Conservation (phyloP, 2,329 filamentous ascomycete genomes). For the Beauveria sp. region DNA sequence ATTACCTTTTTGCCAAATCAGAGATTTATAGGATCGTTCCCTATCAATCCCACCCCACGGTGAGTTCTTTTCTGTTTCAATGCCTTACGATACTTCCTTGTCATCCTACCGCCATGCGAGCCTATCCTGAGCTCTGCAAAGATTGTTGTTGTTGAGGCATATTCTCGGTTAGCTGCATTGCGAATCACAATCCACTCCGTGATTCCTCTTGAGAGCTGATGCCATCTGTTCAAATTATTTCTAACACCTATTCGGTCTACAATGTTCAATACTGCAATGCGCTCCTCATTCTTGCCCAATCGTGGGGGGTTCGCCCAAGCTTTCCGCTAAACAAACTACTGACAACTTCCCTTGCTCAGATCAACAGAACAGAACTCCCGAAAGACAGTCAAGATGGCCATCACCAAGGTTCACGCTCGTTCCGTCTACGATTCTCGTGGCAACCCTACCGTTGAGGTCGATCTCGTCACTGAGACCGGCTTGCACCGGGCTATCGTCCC, state of each 20-base stretch:
- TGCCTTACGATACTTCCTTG: neutral
- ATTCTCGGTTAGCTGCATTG: conserved; percentile 11
- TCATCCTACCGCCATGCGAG: conserved; percentile 6
- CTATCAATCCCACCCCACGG: neutral
- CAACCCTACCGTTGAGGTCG: conserved; percentile 98
- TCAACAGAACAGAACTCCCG: neutral
- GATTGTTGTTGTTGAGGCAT: conserved; percentile 16
- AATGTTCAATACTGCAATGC: neutral
- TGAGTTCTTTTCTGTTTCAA: neutral
- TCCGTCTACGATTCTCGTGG: conserved; percentile 97
- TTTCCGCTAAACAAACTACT: neutral
- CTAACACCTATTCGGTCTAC: neutral
- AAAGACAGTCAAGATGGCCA: conserved; percentile 61
- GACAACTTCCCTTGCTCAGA: neutral
- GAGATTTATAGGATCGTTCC: neutral
- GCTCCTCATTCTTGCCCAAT: neutral
- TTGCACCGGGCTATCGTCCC: conserved; percentile 97
- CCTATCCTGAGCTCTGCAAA: neutral
- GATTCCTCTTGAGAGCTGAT: neutral
- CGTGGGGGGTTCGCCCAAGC: neutral
- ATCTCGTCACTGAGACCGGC: conserved; percentile 91
- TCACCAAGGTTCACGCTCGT: conserved; percentile 84
- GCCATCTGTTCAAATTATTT: neutral
- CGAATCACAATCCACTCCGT: neutral
- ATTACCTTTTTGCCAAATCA: neutral